These are phyloP conservation scores for Leishmania guyanensis DNA, from an alignment of 208 protist genomes.

Conservation along the genomic window DNA sequence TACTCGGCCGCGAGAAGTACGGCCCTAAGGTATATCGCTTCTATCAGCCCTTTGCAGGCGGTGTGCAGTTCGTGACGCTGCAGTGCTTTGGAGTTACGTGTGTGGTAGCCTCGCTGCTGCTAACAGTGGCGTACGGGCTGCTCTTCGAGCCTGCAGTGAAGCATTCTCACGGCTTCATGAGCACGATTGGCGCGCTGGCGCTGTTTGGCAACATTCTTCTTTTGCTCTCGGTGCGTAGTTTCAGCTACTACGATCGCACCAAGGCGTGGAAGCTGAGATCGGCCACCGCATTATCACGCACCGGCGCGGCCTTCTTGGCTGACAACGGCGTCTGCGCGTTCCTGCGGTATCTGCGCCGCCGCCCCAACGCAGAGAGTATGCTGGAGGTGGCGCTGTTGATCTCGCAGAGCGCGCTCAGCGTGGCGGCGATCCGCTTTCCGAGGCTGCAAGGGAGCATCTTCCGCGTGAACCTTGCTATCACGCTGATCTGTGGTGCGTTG, in stretches of 20 bases:
- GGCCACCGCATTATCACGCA: conserved; percentile 6
- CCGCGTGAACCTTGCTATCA: conserved; percentile 41
- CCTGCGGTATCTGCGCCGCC: conserved; percentile 39
- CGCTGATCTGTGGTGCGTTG: conserved; percentile 42
- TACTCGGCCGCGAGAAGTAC: conserved; percentile 48
- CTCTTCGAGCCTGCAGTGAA: conserved; percentile 30
- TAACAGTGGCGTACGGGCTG: conserved; percentile 32
- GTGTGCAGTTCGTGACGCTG: conserved; percentile 68
- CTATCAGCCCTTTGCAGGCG: conserved; percentile 86
- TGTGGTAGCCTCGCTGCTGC: conserved; percentile 31
- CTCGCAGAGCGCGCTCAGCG: conserved; percentile 41
- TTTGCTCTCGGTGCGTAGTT: conserved; percentile 59
- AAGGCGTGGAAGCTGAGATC: neutral
- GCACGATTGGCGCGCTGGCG: conserved; percentile 34
- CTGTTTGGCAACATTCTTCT: conserved; percentile 64
- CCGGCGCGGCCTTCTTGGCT: conserved; percentile 15
- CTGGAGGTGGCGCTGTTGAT: conserved; percentile 52
- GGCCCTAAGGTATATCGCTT: conserved; percentile 53
- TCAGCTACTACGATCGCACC: conserved; percentile 25
- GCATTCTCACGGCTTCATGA: conserved; percentile 45
- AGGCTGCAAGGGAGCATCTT: conserved; percentile 22
- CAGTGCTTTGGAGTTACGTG: conserved; percentile 66
- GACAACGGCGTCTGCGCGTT: conserved; percentile 17
- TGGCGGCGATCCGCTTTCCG: conserved; percentile 27
- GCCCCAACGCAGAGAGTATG: conserved; percentile 67